These are phyloP conservation scores for Phytophthora tentaculata DNA, from an alignment of 352 stramenopile genomes.

Conservation along the genomic window DNA sequence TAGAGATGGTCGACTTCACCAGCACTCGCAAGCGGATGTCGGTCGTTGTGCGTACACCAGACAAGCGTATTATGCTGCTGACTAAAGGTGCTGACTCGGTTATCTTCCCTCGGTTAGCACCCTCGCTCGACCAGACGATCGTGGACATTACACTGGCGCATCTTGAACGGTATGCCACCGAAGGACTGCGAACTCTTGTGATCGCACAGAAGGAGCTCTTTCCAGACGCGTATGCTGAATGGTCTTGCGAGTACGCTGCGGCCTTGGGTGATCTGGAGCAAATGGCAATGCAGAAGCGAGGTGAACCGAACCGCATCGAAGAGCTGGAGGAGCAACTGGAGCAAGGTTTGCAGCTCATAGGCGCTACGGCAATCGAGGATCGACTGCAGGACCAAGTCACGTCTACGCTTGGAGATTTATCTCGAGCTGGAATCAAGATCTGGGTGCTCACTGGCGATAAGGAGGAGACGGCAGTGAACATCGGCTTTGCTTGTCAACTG, in stretches of 20 bases:
- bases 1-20: constrained; percentile 98
- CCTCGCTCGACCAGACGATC: constrained; percentile 32
- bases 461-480: constrained; percentile 97
- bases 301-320: constrained; percentile 77
- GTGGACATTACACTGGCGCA: constrained; percentile 75
- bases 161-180: constrained; percentile 84
- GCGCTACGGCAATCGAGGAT: constrained; percentile 85
- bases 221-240: constrained; percentile 66
- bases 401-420: constrained; percentile 74
- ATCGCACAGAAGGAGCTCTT: constrained; percentile 86
- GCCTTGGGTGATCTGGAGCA: constrained; percentile 79
- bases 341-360: constrained; percentile 71
- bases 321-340: constrained; percentile 86
- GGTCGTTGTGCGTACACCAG: constrained; percentile 91
- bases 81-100: constrained; percentile 89
- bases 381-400: constrained; percentile 82
- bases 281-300: constrained; percentile 57
- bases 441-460: constrained; percentile 92
- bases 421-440: constrained; percentile 82
- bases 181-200: constrained; percentile 89
- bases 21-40: constrained; percentile 99
- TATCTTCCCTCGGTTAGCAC: constrained; percentile 67
- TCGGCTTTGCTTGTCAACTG: constrained; percentile 95
- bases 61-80: constrained; percentile 70
- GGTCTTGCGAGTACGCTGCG: constrained; percentile 78